Base-by-base conservation (phyloP, 257 asterid species). In the Nicotiana undulata region DNA sequence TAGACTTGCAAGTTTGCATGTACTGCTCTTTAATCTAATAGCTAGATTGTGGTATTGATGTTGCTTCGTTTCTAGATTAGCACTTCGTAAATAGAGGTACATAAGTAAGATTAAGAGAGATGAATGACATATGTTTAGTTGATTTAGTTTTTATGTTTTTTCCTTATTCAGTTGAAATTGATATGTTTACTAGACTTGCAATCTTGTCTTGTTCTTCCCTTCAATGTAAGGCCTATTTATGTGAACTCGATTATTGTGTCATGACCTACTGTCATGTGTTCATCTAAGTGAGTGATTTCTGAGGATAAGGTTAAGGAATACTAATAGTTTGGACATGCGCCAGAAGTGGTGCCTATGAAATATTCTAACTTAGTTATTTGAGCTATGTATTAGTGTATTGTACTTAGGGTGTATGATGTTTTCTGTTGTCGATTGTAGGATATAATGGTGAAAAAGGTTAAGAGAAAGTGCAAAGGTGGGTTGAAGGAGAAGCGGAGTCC, bases 401-500 rank as follows among this genome's bases (percentile, higher is more conserved):
- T 68, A 76, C 63, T 77, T 29, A 59, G 13, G 61, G 68, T 22
- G 80, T 82, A 79, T 67, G 29, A 28, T 77, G 82, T 82, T 76
- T 74, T 53, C 74, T 75, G 68, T 59, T 68, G 86, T 70, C 55
- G 80, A 79, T 55, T 84, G 59, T 81, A 92, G 97, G 93, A 44
- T 77, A 81, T 80, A 85, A 94, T 94, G 97, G 97, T 89, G 87
- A 95, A 95, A 81, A 95, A 93, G 84, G 90, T 80, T 63, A 94
- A 90, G 83, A 94, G 86, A 93, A 93, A 92, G 80, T 81, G 82
- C 40, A 90, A 83, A 86, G 88, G 87, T 86, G 92, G 81, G 75
- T 90, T 82, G 10, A 93, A 87, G 89, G 94, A 88, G 84, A 95
- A 89, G 82, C 83, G 81, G 84, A 85, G 82, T 81, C 68, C 86